phyloP scores from a whole-genome alignment of 2,329 filamentous ascomycete species.

The Kalmusia sp. region DNA sequence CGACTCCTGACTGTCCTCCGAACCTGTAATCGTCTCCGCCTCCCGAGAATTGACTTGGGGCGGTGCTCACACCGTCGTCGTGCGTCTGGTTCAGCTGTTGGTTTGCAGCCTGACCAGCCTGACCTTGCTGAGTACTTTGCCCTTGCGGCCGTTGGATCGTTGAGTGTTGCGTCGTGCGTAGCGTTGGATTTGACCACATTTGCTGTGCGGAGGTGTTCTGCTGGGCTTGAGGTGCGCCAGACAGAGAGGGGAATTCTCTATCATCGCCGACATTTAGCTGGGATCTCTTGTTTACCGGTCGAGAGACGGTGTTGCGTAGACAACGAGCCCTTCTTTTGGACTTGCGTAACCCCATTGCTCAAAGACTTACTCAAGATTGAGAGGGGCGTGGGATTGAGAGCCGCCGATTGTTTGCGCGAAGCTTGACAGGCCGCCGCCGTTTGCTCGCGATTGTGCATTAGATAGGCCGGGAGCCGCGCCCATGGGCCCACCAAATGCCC shows the following conservation, averaged over 20 bases:
- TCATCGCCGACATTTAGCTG: constrained; percentile 30
- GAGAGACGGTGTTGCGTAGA: neutral
- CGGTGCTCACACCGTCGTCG: constrained; percentile 42
- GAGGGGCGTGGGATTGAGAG: constrained; percentile 60
- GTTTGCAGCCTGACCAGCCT: constrained; percentile 46
- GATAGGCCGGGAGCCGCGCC: constrained; percentile 60
- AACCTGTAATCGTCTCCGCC: constrained; percentile 64
- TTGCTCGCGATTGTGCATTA: constrained; percentile 58
- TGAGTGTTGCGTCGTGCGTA: constrained; percentile 61
- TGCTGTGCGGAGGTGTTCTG: constrained; percentile 60
- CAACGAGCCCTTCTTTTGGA: constrained; percentile 10
- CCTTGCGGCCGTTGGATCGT: constrained; percentile 61
- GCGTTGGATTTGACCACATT: constrained; percentile 64
- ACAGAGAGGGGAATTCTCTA: constrained; percentile 69
- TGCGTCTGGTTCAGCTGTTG: constrained; percentile 49
- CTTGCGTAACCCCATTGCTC: constrained; percentile 14
- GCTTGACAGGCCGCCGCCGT: constrained; percentile 57
- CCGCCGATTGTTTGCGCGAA: constrained; percentile 64
- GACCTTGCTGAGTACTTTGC: constrained; percentile 40
- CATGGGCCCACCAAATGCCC: constrained; percentile 64
- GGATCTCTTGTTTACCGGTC: constrained; percentile 4
- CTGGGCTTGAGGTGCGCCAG: constrained; percentile 62
- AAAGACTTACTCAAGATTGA: constrained; percentile 64
- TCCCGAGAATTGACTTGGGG: constrained; percentile 59
- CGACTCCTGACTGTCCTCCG: constrained; percentile 61